Evolutionary conservation across 2,329 filamentous ascomycete species (phyloP).

Genomic region (Cercospora beticola): DNA sequence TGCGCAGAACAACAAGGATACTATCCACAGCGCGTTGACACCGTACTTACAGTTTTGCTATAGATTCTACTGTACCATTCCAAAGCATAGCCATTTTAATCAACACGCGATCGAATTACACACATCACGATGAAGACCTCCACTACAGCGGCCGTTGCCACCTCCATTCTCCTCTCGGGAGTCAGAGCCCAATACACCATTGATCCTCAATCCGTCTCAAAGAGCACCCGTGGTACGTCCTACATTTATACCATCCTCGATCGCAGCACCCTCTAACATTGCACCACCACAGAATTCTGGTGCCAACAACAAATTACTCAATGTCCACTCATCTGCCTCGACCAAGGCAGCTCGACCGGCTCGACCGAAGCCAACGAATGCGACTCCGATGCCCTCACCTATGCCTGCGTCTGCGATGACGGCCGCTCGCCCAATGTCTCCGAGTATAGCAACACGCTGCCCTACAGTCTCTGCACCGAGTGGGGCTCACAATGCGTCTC

Average conservation of each 20-base stretch:
- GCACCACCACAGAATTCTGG: slow-evolving; percentile 50
- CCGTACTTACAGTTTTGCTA: slow-evolving; percentile 4
- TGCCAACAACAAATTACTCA: slow-evolving; percentile 62
- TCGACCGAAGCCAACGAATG: slow-evolving; percentile 62
- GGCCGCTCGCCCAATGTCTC: slow-evolving; percentile 68
- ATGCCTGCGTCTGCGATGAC: slow-evolving; percentile 69
- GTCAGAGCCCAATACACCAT: slow-evolving; percentile 59
- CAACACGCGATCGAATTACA: not conserved
- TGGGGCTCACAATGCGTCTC: slow-evolving; percentile 64
- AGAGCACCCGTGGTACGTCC: slow-evolving; percentile 34
- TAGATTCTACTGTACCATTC: not conserved
- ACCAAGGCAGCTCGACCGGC: slow-evolving; percentile 52
- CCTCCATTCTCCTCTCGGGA: slow-evolving; percentile 47
- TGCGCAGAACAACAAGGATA: not conserved
- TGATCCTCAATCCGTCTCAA: slow-evolving; percentile 60
- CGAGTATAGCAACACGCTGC: slow-evolving; percentile 75
- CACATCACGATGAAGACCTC: slow-evolving; percentile 45
- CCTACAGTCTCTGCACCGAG: slow-evolving; percentile 72
- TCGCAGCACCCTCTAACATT: not conserved
- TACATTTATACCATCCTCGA: not conserved
- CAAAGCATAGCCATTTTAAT: not conserved
- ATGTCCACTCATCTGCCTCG: slow-evolving; percentile 72
- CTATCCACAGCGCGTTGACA: slow-evolving; percentile 3
- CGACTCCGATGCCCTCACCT: slow-evolving; percentile 64
- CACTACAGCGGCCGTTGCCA: slow-evolving; percentile 50